Conservation (phyloP, 352 stramenopile species). For the Phytophthora cryptogea region DNA sequence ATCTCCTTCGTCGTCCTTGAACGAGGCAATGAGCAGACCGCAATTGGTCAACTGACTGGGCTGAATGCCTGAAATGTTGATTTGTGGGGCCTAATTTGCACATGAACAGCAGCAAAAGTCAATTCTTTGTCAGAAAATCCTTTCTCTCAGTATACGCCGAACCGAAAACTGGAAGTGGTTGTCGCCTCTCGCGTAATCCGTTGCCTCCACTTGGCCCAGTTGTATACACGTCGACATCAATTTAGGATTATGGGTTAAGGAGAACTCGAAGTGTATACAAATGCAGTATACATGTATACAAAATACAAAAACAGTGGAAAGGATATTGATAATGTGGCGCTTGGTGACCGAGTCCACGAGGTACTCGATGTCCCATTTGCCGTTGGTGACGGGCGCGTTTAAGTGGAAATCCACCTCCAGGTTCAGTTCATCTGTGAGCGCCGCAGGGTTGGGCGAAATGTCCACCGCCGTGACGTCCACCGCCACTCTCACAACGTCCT, state of each 20-base stretch:
- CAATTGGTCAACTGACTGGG: conserved; percentile 88
- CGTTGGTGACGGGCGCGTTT: conserved; percentile 60
- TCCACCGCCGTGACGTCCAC: conserved; percentile 81
- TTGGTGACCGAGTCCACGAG: conserved; percentile 85
- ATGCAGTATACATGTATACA: neutral
- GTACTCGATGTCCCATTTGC: conserved; percentile 86
- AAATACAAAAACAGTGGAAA: conserved; percentile 34
- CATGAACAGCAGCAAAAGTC: neutral
- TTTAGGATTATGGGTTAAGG: conserved; percentile 34
- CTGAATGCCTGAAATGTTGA: conserved; percentile 77
- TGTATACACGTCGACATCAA: conserved; percentile 45
- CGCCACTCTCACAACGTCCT: conserved; percentile 52
- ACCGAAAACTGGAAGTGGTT: conserved; percentile 90
- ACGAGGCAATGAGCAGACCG: conserved; percentile 82
- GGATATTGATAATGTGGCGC: conserved; percentile 90
- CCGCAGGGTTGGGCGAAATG: conserved; percentile 81
- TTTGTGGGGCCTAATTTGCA: conserved; percentile 52
- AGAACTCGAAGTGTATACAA: conserved; percentile 10
- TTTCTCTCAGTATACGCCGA: conserved; percentile 18
- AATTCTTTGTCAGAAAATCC: neutral
- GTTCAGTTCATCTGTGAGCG: conserved; percentile 75
- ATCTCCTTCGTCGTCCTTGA: conserved; percentile 70
- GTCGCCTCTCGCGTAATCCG: conserved; percentile 62
- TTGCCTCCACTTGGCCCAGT: conserved; percentile 67
- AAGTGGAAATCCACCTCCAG: conserved; percentile 84